A percentile compares a stretch with the other conserved stretches of the same genome.
These are phyloP conservation scores for Metschnikowia arizonensis DNA, from an alignment of 805 yeast genomes.

Conservation along the genomic window DNA sequence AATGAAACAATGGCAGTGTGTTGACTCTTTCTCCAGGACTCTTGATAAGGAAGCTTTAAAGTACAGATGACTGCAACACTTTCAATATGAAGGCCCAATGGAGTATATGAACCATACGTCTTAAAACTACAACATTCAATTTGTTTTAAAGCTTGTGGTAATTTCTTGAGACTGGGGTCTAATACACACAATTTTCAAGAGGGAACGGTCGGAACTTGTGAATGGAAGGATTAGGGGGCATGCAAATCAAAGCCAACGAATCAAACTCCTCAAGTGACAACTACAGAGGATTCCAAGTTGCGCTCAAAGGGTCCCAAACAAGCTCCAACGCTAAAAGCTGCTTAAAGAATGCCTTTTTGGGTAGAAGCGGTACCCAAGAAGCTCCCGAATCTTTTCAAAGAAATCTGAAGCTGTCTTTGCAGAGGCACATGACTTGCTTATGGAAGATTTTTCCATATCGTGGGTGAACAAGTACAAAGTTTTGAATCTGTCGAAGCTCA, in stretches of 20 bases:
- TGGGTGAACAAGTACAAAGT: conserved; percentile 33
- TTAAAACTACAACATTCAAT: no score
- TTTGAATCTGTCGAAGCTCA: conserved; percentile 23
- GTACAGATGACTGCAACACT: no score
- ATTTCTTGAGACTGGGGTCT: no score
- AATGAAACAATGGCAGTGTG: no score
- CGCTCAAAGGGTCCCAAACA: neutral
- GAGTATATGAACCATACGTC: no score
- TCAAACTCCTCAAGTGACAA: neutral
- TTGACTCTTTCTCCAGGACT: no score
- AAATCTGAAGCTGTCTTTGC: conserved; percentile 20
- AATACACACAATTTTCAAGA: no score
- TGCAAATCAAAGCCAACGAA: neutral
- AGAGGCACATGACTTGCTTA: conserved; percentile 24
- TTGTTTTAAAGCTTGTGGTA: no score
- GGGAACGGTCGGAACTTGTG: no score
- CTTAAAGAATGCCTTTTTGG: neutral
- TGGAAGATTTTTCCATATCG: conserved; percentile 27
- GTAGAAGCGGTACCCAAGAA: neutral
- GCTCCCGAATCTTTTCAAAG: conserved; percentile 10
- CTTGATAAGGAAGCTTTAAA: no score
- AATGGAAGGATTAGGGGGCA: neutral
- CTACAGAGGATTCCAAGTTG: neutral
- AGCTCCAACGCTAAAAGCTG: neutral
- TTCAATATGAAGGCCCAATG: no score